Base-by-base conservation (phyloP, 148 eudicot species). In the Cornus suecica region DNA sequence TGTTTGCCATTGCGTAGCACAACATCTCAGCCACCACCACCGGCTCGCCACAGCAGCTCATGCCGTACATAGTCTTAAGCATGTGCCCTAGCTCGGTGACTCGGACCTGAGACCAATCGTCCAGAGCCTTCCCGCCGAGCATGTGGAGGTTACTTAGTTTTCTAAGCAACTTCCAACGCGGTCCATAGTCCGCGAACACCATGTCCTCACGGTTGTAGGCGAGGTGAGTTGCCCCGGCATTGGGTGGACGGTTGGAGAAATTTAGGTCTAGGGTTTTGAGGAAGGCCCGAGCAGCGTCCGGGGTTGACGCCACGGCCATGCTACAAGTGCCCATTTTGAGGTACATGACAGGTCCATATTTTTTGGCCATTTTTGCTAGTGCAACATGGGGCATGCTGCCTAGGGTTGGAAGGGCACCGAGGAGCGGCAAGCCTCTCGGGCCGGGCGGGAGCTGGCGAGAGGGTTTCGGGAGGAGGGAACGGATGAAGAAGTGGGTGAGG, bases 291-390 rank as follows among this genome's bases (percentile, higher is more conserved):
- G 85, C 82, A 3, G 69, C 68, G 0, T 78, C 81, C 11, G 81
- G 76, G 13, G 76, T 68, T 0, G 81, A 69, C 0, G 75, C 85
- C 41, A 74, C 78, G 1, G 56, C 74, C 75, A 82, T 67, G 32
- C 56, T 62, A 56, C 65, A 25, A 7, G 73, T 48, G 62, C 85
- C 82, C 25, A 78, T 18, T 20, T 74, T 74, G 8, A 82, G 71
- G 69, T 78, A 29, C 75, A 82, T 73, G 1, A 82, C 54, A 8
- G 70, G 76, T 20, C 85, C 85, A 29, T 82, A 78, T 32, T 65
- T 74, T 54, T 27, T 28, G 10, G 85, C 79, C 79, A 82, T 26
- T 2, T 58, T 48, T 41, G 76, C 79, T 18, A 82, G 73, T 10
- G 74, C 54, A 6, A 62, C 67, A 42, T 81, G 84, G 8, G 81